Percentiles rank a stretch among this genome's conserved stretches.
phyloP scores from a whole-genome alignment of 1,139 yeast genomes.

The Yarrowia galli region DNA sequence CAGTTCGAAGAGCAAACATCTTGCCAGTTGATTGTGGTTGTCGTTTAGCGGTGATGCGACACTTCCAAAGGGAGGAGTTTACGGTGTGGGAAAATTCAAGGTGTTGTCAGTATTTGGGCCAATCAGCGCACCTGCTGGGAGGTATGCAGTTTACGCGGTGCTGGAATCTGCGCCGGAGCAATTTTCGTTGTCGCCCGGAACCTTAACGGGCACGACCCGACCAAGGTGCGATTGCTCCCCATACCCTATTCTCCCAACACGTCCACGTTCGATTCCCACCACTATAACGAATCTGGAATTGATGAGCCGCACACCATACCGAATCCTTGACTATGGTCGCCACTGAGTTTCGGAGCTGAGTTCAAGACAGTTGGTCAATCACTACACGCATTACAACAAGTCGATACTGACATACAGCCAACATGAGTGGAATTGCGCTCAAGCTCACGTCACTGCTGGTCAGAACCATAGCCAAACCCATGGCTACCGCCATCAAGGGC shows the following conservation, averaged over 20 bases:
- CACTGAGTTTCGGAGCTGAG: constrained; percentile 24
- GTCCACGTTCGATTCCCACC: constrained; percentile 11
- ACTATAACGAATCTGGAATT: not conserved
- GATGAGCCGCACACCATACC: constrained; percentile 21
- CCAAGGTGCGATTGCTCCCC: not conserved
- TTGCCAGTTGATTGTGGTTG: constrained; percentile 39
- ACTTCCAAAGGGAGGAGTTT: constrained; percentile 38
- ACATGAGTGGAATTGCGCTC: constrained; percentile 63
- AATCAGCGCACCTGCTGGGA: constrained; percentile 37
- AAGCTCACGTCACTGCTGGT: constrained; percentile 78
- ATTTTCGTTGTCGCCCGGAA: constrained; percentile 14
- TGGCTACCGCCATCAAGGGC: constrained; percentile 72
- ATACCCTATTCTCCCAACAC: constrained; percentile 16
- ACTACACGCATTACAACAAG: not conserved
- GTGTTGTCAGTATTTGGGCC: constrained; percentile 37
- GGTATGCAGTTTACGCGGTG: constrained; percentile 35
- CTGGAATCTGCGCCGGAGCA: constrained; percentile 35
- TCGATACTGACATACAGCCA: too few relatives aligned
- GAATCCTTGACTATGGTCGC: not conserved
- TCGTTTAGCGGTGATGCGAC: constrained; percentile 39
- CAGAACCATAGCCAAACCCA: constrained; percentile 82
- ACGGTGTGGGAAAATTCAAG: constrained; percentile 39
- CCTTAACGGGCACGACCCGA: not conserved
- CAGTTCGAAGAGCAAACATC: constrained; percentile 49
- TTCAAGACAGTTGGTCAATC: constrained; percentile 19